Evolutionary conservation across 192 early-diverging fungal genomes (phyloP).

Genomic region (Entophlyctis helioformis): DNA sequence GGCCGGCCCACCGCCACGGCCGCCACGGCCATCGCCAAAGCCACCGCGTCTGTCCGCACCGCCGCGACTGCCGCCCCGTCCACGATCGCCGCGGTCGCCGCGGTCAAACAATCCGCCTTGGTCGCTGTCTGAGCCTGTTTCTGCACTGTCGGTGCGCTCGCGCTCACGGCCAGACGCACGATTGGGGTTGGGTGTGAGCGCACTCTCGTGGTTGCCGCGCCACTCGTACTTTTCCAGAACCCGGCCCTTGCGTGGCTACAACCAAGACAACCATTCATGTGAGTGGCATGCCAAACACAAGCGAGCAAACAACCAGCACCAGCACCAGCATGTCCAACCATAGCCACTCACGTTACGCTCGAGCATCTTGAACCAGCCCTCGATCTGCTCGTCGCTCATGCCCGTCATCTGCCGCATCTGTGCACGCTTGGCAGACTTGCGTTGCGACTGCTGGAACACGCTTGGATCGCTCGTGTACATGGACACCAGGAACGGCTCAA

Average conservation of each 20-base stretch:
- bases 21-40: no score
- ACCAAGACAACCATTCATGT: no score
- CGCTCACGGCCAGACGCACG: not conserved
- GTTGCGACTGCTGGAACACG: conserved; percentile 47
- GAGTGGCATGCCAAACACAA: not conserved
- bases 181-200: not conserved
- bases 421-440: conserved; percentile 49
- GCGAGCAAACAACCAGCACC: not conserved
- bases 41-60: conserved; percentile 8
- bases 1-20: no score
- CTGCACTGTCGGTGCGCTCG: not conserved
- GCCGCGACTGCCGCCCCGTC: conserved; percentile 1
- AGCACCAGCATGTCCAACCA: not conserved
- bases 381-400: conserved; percentile 82
- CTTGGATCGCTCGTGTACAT: conserved; percentile 38
- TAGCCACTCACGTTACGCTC: conserved; percentile 56
- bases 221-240: conserved; percentile 48
- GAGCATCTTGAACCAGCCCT: conserved; percentile 89
- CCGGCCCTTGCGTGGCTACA: conserved; percentile 52
- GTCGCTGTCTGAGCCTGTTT: not conserved
- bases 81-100: not conserved
- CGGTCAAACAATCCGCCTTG: not conserved
- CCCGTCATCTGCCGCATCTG: conserved; percentile 52
- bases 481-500: conserved; percentile 40
- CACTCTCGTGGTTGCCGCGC: conserved; percentile 32